phyloP scores from a whole-genome alignment of 805 yeast species.

The Wickerhamiella allomyrinae region DNA sequence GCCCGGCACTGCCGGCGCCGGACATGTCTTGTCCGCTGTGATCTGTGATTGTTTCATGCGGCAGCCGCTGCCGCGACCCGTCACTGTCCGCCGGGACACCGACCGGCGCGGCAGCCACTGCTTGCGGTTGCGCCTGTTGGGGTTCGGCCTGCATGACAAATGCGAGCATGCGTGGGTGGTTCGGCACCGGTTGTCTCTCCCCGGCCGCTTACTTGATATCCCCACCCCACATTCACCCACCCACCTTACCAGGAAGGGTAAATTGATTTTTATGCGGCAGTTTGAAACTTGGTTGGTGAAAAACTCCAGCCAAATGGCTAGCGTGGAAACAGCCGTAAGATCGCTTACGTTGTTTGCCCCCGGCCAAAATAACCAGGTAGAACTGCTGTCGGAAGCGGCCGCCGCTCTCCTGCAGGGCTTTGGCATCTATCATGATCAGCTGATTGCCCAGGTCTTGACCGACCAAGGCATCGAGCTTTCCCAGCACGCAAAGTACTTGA shows the following conservation, averaged over 20 bases:
- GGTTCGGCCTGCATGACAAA: background rate
- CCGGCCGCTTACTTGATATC: no score
- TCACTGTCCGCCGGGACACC: no score
- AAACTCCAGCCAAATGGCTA: slow-evolving; percentile 26
- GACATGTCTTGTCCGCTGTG: no score
- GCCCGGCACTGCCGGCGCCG: no score
- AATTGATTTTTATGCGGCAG: background rate
- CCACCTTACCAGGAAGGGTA: background rate
- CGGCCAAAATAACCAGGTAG: slow-evolving; percentile 28
- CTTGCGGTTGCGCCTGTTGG: background rate
- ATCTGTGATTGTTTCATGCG: no score
- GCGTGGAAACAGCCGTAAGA: slow-evolving; percentile 25
- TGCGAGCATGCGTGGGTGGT: no score
- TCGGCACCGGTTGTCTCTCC: no score
- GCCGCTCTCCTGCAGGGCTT: slow-evolving; percentile 24
- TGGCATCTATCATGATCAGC: slow-evolving; percentile 27
- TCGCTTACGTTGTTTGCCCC: slow-evolving; percentile 27
- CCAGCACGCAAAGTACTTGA: slow-evolving; percentile 10
- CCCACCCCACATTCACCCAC: background rate
- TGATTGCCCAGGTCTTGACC: slow-evolving; percentile 21
- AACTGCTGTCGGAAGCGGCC: slow-evolving; percentile 25
- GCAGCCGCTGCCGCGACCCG: no score
- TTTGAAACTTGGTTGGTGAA: slow-evolving; percentile 24
- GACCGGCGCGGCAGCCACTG: no score
- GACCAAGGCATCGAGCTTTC: slow-evolving; percentile 3